phyloP scores from a whole-genome alignment of 2,329 filamentous ascomycete genomes.

The Talaromyces sp. region DNA sequence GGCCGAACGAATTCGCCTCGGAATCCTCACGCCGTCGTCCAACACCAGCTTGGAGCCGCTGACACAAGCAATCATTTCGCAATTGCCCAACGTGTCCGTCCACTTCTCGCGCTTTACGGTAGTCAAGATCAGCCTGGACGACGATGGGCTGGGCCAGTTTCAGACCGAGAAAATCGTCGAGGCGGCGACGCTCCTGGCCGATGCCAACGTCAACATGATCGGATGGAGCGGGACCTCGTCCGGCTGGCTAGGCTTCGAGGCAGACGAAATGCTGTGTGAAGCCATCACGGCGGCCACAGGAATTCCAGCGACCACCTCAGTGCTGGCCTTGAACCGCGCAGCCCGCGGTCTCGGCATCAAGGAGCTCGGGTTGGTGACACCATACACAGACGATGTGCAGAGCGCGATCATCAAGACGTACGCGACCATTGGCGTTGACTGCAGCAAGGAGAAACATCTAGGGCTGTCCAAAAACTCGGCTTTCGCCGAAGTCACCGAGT shows the following conservation, averaged over 20 bases:
- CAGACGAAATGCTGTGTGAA: constrained; percentile 5
- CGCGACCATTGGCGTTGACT: constrained; percentile 5
- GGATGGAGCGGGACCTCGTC: constrained; percentile 11
- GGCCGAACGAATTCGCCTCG: constrained; percentile 7
- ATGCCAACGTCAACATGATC: constrained; percentile 10
- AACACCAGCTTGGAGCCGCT: constrained; percentile 10
- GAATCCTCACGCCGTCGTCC: constrained; percentile 10
- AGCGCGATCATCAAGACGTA: constrained; percentile 7
- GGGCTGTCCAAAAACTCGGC: constrained; percentile 1
- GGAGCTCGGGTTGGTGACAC: constrained; percentile 7
- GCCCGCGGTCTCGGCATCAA: background rate
- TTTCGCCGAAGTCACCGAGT: constrained; percentile 5
- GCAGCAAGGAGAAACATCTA: constrained; percentile 7
- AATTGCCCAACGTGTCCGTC: constrained; percentile 5
- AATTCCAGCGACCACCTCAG: constrained; percentile 8
- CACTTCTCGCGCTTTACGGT: constrained; percentile 10
- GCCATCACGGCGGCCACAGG: constrained; percentile 8
- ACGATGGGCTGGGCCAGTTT: constrained; percentile 5
- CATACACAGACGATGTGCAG: constrained; percentile 8
- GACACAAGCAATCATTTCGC: constrained; percentile 7
- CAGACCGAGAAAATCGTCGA: constrained; percentile 9
- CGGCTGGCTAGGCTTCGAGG: constrained; percentile 7
- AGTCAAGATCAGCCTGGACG: constrained; percentile 8
- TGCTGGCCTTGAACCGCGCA: constrained; percentile 5
- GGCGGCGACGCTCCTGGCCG: constrained; percentile 2